These are phyloP conservation scores for Eurotiales sp. DNA, from an alignment of 2,329 filamentous ascomycete species.

Conservation along the genomic window DNA sequence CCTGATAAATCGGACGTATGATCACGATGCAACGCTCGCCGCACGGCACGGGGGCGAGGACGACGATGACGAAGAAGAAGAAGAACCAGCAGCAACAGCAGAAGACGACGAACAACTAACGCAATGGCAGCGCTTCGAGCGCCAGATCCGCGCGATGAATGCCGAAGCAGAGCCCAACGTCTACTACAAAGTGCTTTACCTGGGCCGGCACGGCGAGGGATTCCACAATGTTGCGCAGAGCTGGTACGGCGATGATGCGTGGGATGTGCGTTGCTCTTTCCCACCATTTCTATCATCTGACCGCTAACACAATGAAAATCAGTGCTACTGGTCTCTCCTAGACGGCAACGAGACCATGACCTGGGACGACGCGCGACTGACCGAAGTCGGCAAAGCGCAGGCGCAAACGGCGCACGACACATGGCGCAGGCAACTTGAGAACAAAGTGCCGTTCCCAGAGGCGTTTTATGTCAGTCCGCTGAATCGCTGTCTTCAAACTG, in stretches of 20 bases:
- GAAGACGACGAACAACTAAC: too few species aligned
- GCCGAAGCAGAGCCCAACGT: constrained; percentile 31
- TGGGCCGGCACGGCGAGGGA: constrained; percentile 60
- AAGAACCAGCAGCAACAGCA: too few species aligned
- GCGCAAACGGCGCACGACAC: constrained; percentile 43
- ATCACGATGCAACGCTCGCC: constrained; percentile 30
- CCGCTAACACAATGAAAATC: not conserved
- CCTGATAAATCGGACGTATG: constrained; percentile 46
- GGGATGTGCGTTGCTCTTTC: constrained; percentile 48
- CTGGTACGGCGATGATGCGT: constrained; percentile 55
- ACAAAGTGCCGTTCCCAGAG: constrained; percentile 51
- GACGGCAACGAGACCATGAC: constrained; percentile 53
- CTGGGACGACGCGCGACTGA: constrained; percentile 60
- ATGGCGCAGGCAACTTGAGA: constrained; percentile 47
- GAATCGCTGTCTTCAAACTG: constrained; percentile 56
- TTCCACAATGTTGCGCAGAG: constrained; percentile 59
- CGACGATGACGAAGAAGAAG: constrained; percentile 14
- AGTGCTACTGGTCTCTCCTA: constrained; percentile 57
- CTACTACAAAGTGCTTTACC: constrained; percentile 54
- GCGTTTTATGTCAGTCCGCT: constrained; percentile 57
- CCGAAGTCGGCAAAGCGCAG: constrained; percentile 50
- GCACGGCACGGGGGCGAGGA: not conserved
- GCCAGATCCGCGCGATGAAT: constrained; percentile 48
- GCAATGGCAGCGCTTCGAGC: constrained; percentile 54
- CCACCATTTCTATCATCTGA: not conserved